Percentiles rank a stretch among this genome's conserved stretches.
Conservation (phyloP, 768 basidiomycete species). For the Tubosaeta sp. region DNA sequence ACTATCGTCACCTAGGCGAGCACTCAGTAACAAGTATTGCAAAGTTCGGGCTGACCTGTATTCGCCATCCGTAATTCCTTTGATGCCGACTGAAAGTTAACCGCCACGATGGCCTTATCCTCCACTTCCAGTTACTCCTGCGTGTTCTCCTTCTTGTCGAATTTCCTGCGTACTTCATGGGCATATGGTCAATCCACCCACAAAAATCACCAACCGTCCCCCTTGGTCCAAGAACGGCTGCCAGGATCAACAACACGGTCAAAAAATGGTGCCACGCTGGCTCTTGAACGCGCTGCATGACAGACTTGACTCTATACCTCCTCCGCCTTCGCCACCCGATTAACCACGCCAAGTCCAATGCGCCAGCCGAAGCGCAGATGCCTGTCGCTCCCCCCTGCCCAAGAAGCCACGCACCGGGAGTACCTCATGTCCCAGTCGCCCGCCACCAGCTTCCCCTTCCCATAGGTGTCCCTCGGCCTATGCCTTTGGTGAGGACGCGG, state of each 20-base stretch:
- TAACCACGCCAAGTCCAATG: no score
- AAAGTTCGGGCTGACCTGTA: slow-evolving; percentile 21
- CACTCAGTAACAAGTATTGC: background rate
- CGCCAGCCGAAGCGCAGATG: no score
- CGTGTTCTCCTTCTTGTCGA: slow-evolving; percentile 33
- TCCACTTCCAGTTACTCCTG: slow-evolving; percentile 37
- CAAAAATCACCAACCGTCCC: no score
- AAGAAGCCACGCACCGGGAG: no score
- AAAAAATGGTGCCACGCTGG: slow-evolving; percentile 4
- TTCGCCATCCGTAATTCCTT: slow-evolving; percentile 42
- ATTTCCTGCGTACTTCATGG: slow-evolving; percentile 31
- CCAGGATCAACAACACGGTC: background rate
- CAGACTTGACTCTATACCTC: background rate
- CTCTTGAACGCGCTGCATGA: slow-evolving; percentile 2
- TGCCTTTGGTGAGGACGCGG: slow-evolving; percentile 20
- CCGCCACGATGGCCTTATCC: slow-evolving; percentile 35
- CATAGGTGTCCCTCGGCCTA: slow-evolving; percentile 13
- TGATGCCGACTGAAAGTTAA: slow-evolving; percentile 40
- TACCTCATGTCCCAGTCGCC: no score
- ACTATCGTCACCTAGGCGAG: slow-evolving; percentile 24
- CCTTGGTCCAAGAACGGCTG: no score
- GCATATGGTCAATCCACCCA: no score
- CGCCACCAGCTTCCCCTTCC: background rate
- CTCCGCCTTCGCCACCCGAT: background rate
- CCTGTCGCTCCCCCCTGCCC: no score